Conservation (phyloP, 768 basidiomycete genomes). For the Leucocoprinus sp. region DNA sequence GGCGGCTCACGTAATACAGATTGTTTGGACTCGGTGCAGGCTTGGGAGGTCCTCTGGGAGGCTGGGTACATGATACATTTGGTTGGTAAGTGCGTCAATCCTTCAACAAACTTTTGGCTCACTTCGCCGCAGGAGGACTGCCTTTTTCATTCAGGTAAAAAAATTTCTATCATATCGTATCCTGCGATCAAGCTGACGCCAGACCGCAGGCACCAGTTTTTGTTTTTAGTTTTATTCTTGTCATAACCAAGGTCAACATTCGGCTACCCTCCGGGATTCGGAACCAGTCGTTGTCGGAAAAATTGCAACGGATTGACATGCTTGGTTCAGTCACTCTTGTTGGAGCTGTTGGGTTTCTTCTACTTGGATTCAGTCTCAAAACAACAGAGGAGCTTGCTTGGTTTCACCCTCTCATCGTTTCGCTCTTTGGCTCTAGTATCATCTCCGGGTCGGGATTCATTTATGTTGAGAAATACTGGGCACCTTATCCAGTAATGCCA, state of each 20-base stretch:
- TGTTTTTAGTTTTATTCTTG: conserved; percentile 58
- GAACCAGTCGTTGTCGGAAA: conserved; percentile 49
- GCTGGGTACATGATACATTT: conserved; percentile 78
- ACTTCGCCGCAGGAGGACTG: conserved; percentile 53
- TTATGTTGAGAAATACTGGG: conserved; percentile 69
- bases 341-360: conserved; percentile 54
- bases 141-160: conserved; percentile 77
- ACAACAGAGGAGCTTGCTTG: conserved; percentile 72
- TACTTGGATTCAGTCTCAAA: conserved; percentile 73
- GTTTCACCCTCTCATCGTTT: conserved; percentile 65
- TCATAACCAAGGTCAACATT: conserved; percentile 74
- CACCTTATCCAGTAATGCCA: conserved; percentile 87
- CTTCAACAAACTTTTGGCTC: conserved; percentile 8
- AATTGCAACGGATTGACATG: conserved; percentile 76
- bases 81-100: conserved; percentile 57
- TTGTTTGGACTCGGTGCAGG: conserved; percentile 80
- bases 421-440: conserved; percentile 50
- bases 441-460: conserved; percentile 56
- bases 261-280: conserved; percentile 59
- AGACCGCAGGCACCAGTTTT: conserved; percentile 66
- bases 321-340: conserved; percentile 80
- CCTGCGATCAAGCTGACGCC: too few species aligned
- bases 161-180: conserved; percentile 11
- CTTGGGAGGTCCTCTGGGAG: conserved; percentile 72
- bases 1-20: conserved; percentile 28